phyloP scores from a whole-genome alignment of 805 yeast genomes.

The Metschnikowia lochheadii region DNA sequence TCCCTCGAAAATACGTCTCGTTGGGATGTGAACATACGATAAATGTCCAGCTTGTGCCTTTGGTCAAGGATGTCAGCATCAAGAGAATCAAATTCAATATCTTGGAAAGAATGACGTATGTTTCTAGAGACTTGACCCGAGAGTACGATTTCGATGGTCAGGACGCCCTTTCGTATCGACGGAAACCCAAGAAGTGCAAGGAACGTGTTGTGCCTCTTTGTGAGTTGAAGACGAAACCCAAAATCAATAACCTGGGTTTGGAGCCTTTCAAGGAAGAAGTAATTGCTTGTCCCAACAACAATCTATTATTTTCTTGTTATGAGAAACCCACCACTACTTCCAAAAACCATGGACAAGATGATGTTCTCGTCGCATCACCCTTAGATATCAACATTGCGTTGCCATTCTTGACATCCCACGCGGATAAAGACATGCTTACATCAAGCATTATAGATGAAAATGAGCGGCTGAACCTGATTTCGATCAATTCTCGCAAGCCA shows the following conservation, averaged over 20 bases:
- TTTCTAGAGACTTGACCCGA: constrained; percentile 48
- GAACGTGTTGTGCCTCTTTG: constrained; percentile 58
- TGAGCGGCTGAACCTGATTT: constrained; percentile 3
- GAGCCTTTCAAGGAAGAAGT: constrained; percentile 59
- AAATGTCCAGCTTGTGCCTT: constrained; percentile 62
- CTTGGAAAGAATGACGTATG: constrained; percentile 61
- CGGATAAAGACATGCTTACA: constrained; percentile 28
- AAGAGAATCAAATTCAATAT: constrained; percentile 64
- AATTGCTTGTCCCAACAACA: constrained; percentile 55
- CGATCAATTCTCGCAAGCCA: background rate
- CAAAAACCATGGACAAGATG: background rate
- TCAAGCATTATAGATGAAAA: constrained; percentile 13
- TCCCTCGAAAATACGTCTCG: constrained; percentile 66
- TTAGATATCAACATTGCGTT: constrained; percentile 41
- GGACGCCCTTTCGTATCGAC: constrained; percentile 17
- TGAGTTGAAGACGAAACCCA: constrained; percentile 56
- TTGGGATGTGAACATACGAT: constrained; percentile 57
- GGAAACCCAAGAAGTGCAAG: constrained; percentile 8
- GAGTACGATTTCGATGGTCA: constrained; percentile 50
- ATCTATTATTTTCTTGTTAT: constrained; percentile 55
- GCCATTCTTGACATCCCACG: constrained; percentile 38
- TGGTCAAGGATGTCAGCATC: constrained; percentile 56
- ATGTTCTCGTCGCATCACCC: constrained; percentile 39
- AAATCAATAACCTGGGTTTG: constrained; percentile 29
- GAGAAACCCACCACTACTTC: constrained; percentile 21